Conservation (phyloP, 352 stramenopile species). For the Globisporangium middletonii region DNA sequence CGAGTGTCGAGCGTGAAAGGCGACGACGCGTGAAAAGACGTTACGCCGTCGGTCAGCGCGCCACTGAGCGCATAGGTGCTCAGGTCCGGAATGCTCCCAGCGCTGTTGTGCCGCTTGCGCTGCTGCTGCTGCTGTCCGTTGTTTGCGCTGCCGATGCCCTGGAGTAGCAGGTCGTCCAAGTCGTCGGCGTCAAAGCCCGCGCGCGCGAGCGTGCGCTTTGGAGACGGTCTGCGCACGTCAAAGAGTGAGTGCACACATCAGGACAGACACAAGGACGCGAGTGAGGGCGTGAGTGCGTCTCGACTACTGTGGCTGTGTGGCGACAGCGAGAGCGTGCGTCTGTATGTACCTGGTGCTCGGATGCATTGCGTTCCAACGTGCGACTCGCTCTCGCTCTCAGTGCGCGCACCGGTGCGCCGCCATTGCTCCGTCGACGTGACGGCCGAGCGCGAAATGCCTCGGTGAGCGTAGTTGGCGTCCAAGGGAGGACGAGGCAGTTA, state of each 20-base stretch:
- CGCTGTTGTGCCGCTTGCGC: slow-evolving; percentile 56
- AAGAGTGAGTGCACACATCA: no score
- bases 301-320: no score
- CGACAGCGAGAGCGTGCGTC: no score
- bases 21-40: slow-evolving; percentile 7
- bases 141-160: slow-evolving; percentile 12
- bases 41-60: slow-evolving; percentile 1
- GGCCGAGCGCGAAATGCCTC: no score
- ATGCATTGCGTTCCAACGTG: no score
- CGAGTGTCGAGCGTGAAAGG: slow-evolving; percentile 1
- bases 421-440: no score
- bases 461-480: no score
- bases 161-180: slow-evolving; percentile 31
- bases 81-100: slow-evolving; percentile 24
- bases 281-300: no score
- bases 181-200: slow-evolving; percentile 55
- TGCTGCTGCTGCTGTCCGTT: slow-evolving; percentile 8
- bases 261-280: not conserved
- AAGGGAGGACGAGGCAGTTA: no score
- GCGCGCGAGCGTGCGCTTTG: slow-evolving; percentile 54
- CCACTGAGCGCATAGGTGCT: not conserved
- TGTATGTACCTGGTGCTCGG: no score
- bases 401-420: no score
- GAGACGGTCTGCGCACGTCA: slow-evolving; percentile 30
- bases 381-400: no score